Evolutionary conservation across 2,329 filamentous ascomycete genomes (phyloP), one percentile per base, ranked within the genome.

Genomic region (Raffaelea arxii): DNA sequence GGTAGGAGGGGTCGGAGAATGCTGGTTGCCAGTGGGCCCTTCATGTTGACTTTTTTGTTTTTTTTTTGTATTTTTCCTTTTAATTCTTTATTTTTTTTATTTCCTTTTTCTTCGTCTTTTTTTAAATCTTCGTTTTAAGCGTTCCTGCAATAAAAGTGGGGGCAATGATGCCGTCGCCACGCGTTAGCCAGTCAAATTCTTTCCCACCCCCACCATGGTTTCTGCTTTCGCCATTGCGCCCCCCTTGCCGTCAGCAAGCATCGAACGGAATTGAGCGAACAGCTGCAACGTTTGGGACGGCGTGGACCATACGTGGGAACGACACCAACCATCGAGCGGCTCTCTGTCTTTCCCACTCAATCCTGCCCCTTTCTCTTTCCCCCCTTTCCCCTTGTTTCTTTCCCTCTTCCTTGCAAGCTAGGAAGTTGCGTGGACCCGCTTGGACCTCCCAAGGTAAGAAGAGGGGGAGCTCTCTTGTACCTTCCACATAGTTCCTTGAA

Each of bases 1-100:
- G 60, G 60, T 60, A 64, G 58, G 60, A 65, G 63, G 62, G 62
- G 62, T 63, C 62, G 62, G 53, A 65, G 59, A 52, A 65, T 49
- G 48, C 50, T 55, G 51, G 56, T 42, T 49, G 53, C 50, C 51
- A 58, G 52, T 54, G 52, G 51, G 48, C 41, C 48, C 37, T 46
- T 49, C 52, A 53, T 53, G 24, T 35, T 43, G 32, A 16, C 41
- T 46, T 18, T 14, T 32, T 43, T 41, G n/a, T 32, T 41, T 44
- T 41, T 35, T 41, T 44, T 23, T 32, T 44, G 25, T 27, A 35
- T 43, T 19, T 30, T 24, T 42, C 25, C 25, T 43, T 19, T 32
- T 19, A 23, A 9, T 25, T 11, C 16, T 44, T 21, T 22, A 39
- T 39, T 9, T 30, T 21, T 39, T 30, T 32, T 25, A n/a, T 23